A percentile compares a stretch with the other conserved stretches of the same genome.
Conservation (phyloP, 371 early-diverging fungal species). For the Parasitella parasitica region DNA sequence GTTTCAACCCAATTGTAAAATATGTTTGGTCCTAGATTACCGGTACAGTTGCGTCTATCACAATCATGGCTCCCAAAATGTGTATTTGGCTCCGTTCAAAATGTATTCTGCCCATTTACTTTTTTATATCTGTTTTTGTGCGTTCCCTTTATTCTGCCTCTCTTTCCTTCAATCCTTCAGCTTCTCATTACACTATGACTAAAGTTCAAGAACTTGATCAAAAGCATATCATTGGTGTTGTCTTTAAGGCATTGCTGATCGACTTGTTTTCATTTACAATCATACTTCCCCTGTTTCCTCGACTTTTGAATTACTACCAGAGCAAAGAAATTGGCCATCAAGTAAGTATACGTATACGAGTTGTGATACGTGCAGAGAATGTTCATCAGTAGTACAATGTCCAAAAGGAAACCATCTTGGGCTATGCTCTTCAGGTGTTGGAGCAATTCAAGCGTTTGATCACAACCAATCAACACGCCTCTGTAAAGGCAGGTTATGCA, state of each 20-base stretch:
- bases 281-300: conserved; percentile 93
- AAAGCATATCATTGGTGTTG: conserved; percentile 28
- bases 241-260: conserved; percentile 78
- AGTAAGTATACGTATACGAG: no score
- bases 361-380: not conserved
- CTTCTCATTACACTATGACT: not conserved
- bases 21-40: no score
- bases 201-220: conserved; percentile 6
- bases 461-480: conserved; percentile 9
- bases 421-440: conserved; percentile 31
- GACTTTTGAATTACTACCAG: conserved; percentile 63
- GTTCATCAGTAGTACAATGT: not conserved
- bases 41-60: no score
- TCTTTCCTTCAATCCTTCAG: not conserved
- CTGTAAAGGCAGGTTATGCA: conserved; percentile 13
- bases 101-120: not conserved
- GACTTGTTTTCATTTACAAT: conserved; percentile 97
- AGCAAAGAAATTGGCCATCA: conserved; percentile 49
- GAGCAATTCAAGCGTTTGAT: conserved; percentile 41
- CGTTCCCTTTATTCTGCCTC: not conserved
- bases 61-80: no score
- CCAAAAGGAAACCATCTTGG: conserved; percentile 32
- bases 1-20: no score
- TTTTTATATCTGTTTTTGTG: not conserved
- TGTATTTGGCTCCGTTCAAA: not conserved